Base-by-base conservation (phyloP, 2,329 filamentous ascomycete genomes). In the Penicillium sp. region DNA sequence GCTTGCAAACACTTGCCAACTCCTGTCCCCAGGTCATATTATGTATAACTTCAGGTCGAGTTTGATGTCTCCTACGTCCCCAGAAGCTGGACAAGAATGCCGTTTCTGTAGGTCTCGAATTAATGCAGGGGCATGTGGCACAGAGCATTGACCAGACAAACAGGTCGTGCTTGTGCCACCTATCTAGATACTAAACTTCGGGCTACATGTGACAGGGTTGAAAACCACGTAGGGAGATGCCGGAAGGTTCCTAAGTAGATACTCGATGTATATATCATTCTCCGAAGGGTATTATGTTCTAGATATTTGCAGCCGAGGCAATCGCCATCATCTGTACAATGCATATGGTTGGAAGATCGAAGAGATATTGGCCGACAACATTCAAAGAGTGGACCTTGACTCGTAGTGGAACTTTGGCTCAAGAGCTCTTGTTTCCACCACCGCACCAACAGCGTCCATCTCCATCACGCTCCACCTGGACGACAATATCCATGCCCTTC, bases 401-500 rank as follows among this genome's bases (percentile, higher is more conserved):
- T 39, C 23, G 37, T 31, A 22, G 24, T 11, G 35, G 24, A 40
- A 22, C 26, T 35, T 42, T 23, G 16, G 18, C 38, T 55, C 35
- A 63, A 8, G 54, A 55, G 35, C 14, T 49, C 40, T 64, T 67
- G 44, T 58, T 66, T 10, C 74, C 75, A 10, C 76, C 74, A 20
- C 77, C 77, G 62, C 81, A 84, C 80, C 80, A 84, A 60, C 81
- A 84, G 46, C 73, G 69, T 4, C 72, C 73, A 41, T 95, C 88
- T 0, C 86, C 87, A 61, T 95, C 89, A 38, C 85, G 76, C 69
- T 96, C 91, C 1, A 95, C 86, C 68, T 96, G 91, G 4, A 96
- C 79, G 22, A 94, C 82, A 10, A 89, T 81, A 60, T 95, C 84
- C 70, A 96, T 85, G 34, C 82, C 80, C 54, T 86, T 79, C 42